Percentiles rank a stretch among this genome's conserved stretches.
Conservation (phyloP, 148 eudicot genomes). For the Bassia scoparia region DNA sequence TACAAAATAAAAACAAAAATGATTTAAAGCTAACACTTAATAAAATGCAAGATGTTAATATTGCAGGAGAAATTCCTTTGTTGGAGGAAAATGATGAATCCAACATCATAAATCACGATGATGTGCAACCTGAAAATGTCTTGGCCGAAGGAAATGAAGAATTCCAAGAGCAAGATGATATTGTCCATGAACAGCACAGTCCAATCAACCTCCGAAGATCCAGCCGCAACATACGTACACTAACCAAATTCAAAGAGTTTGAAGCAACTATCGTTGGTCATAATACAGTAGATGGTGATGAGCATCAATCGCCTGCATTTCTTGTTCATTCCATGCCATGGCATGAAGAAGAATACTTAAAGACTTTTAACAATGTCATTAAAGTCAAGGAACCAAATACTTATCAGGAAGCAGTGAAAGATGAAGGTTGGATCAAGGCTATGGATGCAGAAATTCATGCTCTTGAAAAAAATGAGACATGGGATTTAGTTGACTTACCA, state of each 20-base stretch:
- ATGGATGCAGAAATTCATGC: background rate
- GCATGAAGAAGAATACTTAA: background rate
- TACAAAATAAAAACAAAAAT: too few species aligned
- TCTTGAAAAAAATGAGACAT: background rate
- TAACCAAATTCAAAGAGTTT: too few species aligned
- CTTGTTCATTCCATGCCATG: background rate
- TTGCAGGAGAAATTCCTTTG: too few species aligned
- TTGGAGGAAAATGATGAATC: too few species aligned
- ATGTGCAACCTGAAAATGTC: too few species aligned
- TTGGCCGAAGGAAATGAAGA: background rate
- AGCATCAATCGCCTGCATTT: background rate
- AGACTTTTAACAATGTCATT: background rate
- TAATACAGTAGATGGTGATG: too few species aligned
- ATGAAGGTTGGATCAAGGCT: background rate
- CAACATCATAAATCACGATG: too few species aligned
- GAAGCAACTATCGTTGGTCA: too few species aligned
- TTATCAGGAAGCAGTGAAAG: background rate
- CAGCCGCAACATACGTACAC: too few species aligned
- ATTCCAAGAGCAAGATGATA: too few species aligned
- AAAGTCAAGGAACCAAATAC: background rate
- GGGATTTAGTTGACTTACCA: background rate
- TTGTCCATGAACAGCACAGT: too few species aligned
- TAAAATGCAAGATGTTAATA: rapidly evolving
- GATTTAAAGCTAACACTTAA: background rate
- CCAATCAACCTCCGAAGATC: too few species aligned